Base-by-base conservation (phyloP, 148 eudicot genomes). In the Cornus controversa region DNA sequence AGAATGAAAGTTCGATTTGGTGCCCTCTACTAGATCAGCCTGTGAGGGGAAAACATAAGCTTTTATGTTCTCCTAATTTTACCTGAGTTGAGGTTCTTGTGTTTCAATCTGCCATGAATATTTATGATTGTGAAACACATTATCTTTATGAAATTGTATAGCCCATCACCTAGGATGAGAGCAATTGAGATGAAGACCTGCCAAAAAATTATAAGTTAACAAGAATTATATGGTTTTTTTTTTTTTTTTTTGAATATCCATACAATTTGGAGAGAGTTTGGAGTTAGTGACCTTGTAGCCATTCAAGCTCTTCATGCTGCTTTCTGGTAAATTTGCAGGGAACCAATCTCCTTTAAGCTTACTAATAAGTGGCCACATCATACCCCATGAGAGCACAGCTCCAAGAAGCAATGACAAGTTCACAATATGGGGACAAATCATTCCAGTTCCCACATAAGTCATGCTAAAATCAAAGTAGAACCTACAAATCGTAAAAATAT, bases 171-270 rank as follows among this genome's bases (percentile, higher is more conserved):
- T 8, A 91, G 81, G 23, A 93, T 85, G 42, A 93, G 92, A 54
- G 95, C 90, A 57, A 93, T 91, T 16, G 97, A 85, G 70, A 93
- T 82, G 66, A 93, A 93, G 28, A 89, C 93, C 94, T 93, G 90
- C 84, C 71, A 84, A 63, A 37, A 26, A 75, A 77, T 63, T 26
- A 64, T 2, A 6, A 20, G 53, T 73, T 26, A 60, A 60, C 20
- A 20, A 60, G 24, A 60, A 22, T 0, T 60, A 5, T 60, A 6
- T 1, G 7, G 20, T 2, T 22, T n/a, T 60, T n/a, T n/a, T 60
- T 0, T 40, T 40, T 9, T 40, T 40, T 0, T 40, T 3, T 8
- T 37, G 2, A 40, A 40, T 4, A 50, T 50, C 7, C 3, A 63
- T 8, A 40, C 22, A 10, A 69, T 6, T 4, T 7, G 18, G 24